A percentile compares a stretch with the other conserved stretches of the same genome.
Evolutionary conservation across 1,284 basidiomycete species (phyloP).

Genomic region (Abortiporus biennis): DNA sequence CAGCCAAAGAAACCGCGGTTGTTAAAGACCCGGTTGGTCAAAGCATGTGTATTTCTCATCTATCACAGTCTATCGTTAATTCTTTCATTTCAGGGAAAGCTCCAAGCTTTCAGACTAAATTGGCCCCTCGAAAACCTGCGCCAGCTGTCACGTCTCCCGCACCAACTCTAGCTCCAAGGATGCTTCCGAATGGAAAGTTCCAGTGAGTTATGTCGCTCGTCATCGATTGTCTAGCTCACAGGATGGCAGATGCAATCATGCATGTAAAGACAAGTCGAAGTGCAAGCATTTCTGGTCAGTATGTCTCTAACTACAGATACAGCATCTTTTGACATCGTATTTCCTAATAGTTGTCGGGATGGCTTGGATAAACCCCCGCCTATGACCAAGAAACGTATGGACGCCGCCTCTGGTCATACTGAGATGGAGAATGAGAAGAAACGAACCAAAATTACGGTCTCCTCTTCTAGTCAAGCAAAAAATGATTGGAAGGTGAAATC

Average conservation of each 20-base stretch:
- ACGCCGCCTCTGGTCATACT: too few species aligned
- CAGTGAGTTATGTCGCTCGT: slow-evolving; percentile 38
- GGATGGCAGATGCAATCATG: slow-evolving; percentile 62
- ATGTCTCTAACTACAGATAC: slow-evolving; percentile 1
- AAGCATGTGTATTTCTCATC: slow-evolving; percentile 18
- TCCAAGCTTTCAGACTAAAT: too few species aligned
- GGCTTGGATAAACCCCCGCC: slow-evolving; percentile 52
- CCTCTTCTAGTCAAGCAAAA: too few species aligned
- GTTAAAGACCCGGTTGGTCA: slow-evolving; percentile 11
- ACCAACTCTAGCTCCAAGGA: slow-evolving; percentile 21
- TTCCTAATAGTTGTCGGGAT: slow-evolving; percentile 55
- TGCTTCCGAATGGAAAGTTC: slow-evolving; percentile 44
- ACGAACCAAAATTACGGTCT: too few species aligned
- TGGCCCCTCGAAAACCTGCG: background rate
- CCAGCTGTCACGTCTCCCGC: slow-evolving; percentile 14
- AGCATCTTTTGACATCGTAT: slow-evolving; percentile 9
- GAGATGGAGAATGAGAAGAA: too few species aligned
- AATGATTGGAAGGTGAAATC: too few species aligned
- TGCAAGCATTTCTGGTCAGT: slow-evolving; percentile 72
- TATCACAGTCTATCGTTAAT: slow-evolving; percentile 25
- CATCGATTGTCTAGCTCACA: background rate
- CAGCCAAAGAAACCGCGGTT: too few species aligned
- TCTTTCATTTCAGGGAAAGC: background rate
- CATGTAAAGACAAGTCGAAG: slow-evolving; percentile 69
- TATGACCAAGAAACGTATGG: slow-evolving; percentile 26